Base-by-base conservation (phyloP, 345 rosid genomes). In the Salix arbutifolia region DNA sequence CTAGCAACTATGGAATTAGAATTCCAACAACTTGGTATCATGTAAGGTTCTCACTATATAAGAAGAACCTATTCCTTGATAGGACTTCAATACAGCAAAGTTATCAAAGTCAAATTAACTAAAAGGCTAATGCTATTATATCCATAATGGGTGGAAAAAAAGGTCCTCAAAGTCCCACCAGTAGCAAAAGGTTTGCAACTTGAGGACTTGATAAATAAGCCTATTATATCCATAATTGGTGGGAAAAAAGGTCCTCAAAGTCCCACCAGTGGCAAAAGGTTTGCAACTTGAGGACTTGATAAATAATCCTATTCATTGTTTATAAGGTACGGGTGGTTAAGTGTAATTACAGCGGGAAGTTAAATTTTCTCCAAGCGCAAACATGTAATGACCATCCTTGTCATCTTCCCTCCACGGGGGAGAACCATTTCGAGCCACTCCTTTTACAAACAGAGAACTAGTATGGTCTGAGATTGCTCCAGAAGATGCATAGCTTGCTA, bases 371-470 rank as follows among this genome's bases (percentile, higher is more conserved):
- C 98, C 98, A 74, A 91, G 83, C 81, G 90, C 96, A 92, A 94
- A 94, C 94, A 88, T 90, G 92, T 89, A 94, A 94, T 94, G 98
- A 62, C 97, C 97, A 89, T 94, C 97, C 81, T 92, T 94, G 94
- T 94, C 97, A 88, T 94, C 97, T 82, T 90, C 98, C 80, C 97
- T 83, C 94, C 92, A 85, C 35, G 94, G 97, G 80, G 98, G 92
- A 35, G 97, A 91, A 84, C 87, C 91, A 87, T 85, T 92, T 87
- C 87, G 89, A 82, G 83, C 89, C 69, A 82, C 91, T 85, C 78
- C 89, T 75, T 89, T 90, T 67, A 85, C 83, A 86, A 68, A 78
- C 61, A 86, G 79, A 40, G 85, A 78, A 72, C 77, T 71, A 83
- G 86, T 79, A 80, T 86, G 84, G 74, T 82, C 91, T 66, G 96